Percentiles rank a stretch among this genome's conserved stretches.
These are phyloP conservation scores for Clavispora fructus DNA, from an alignment of 805 yeast species.

Conservation along the genomic window DNA sequence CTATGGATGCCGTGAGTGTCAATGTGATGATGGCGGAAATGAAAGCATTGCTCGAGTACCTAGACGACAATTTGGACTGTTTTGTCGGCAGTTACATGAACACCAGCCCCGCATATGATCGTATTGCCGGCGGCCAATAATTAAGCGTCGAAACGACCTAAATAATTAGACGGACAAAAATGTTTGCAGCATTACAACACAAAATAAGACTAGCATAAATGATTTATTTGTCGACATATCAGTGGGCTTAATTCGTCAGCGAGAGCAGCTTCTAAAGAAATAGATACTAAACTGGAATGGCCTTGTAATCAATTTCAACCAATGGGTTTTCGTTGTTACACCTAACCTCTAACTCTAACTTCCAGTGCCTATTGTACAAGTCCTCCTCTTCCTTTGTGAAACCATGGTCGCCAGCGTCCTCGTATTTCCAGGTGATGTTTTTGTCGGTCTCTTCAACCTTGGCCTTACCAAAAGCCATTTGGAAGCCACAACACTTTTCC, in stretches of 20 bases:
- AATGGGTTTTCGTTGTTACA: conserved; percentile 64
- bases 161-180: neutral
- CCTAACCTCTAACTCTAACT: conserved; percentile 55
- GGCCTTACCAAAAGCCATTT: conserved; percentile 44
- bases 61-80: conserved; percentile 39
- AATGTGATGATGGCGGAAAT: conserved; percentile 49
- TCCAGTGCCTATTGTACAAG: conserved; percentile 52
- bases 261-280: neutral
- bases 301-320: conserved; percentile 60
- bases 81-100: conserved; percentile 34
- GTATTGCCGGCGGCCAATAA: conserved; percentile 15
- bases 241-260: conserved; percentile 1
- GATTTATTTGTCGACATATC: conserved; percentile 2
- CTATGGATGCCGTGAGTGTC: conserved; percentile 74
- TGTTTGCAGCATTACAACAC: neutral
- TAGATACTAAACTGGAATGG: conserved; percentile 36
- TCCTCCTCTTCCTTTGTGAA: conserved; percentile 43
- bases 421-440: conserved; percentile 58
- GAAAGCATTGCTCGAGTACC: conserved; percentile 48
- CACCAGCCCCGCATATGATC: conserved; percentile 36
- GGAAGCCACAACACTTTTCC: conserved; percentile 54
- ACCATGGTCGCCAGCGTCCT: conserved; percentile 55
- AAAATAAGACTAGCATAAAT: neutral
- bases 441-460: conserved; percentile 46
- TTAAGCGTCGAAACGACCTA: neutral